Percentiles rank a stretch among this genome's conserved stretches.
Evolutionary conservation across 2,329 filamentous ascomycete species (phyloP).

Genomic region (Aspergillus fischeri): DNA sequence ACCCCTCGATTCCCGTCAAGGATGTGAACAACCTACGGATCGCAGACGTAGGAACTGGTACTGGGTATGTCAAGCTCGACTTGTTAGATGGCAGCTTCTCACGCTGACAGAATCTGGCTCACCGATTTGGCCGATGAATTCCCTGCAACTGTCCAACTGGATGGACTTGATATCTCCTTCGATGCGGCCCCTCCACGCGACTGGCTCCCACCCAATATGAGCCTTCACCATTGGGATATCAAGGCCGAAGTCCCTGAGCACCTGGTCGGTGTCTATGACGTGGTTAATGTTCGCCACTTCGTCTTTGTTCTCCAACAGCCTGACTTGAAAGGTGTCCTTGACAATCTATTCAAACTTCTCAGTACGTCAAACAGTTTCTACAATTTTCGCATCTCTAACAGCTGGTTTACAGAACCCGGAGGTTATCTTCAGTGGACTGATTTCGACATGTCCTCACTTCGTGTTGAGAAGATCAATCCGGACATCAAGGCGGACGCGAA

Average conservation of each 20-base stretch:
- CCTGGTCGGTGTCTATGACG: not conserved
- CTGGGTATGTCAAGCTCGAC: not conserved
- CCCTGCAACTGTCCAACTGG: not conserved
- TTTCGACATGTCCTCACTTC: not conserved
- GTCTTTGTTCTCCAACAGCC: not conserved
- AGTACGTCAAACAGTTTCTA: not conserved
- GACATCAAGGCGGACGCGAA: not conserved
- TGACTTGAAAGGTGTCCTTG: not conserved
- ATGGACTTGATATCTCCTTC: conserved; percentile 1
- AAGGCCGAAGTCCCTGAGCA: not conserved
- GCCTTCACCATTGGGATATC: conserved; percentile 1
- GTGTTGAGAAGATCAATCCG: not conserved
- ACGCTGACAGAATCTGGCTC: conserved; percentile 1
- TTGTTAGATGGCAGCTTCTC: not conserved
- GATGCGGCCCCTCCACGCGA: not conserved
- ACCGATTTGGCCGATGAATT: not conserved
- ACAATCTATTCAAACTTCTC: not conserved
- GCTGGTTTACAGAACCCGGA: not conserved
- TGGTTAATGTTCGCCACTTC: not conserved
- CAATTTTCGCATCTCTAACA: not conserved
- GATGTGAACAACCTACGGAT: not conserved
- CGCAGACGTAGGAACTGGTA: conserved; percentile 1
- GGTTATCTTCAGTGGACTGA: not conserved
- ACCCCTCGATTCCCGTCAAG: not conserved
- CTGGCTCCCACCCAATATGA: conserved; percentile 1